Percentiles rank a stretch among this genome's conserved stretches.
Evolutionary conservation across 129 eudicot genomes (phyloP).

Genomic region (Silybum marianum): DNA sequence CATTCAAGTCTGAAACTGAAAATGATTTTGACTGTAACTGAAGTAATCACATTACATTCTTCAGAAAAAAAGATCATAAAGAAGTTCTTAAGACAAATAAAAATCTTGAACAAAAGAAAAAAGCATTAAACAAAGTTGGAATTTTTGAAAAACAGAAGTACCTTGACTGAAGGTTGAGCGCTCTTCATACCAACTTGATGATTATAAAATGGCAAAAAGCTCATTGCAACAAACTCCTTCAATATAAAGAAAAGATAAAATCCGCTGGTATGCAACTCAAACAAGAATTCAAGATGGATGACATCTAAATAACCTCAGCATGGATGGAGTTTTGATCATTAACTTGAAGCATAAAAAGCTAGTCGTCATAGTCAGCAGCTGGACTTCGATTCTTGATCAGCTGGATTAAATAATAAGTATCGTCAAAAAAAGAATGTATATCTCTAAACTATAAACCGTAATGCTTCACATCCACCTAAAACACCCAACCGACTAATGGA

Average conservation of each 20-base stretch:
- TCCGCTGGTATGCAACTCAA: conserved; percentile 27
- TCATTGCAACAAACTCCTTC: conserved; percentile 20
- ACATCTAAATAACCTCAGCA: conserved; percentile 23
- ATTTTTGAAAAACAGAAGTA: conserved; percentile 16
- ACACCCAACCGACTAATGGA: neutral
- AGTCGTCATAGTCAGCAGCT: conserved; percentile 44
- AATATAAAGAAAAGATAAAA: conserved; percentile 24
- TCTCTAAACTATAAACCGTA: neutral
- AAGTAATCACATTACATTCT: neutral
- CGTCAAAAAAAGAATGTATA: neutral
- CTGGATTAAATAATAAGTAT: conserved; percentile 35
- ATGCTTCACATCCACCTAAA: neutral
- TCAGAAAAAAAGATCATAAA: neutral
- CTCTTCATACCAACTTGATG: conserved; percentile 26
- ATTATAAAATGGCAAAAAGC: conserved; percentile 34
- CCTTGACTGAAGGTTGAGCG: conserved; percentile 28
- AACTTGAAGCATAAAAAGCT: conserved; percentile 20
- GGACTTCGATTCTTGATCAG: conserved; percentile 60
- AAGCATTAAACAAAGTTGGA: neutral
- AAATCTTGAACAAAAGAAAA: neutral
- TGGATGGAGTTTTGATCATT: conserved; percentile 19
- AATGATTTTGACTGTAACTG: neutral
- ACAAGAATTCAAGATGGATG: conserved; percentile 26
- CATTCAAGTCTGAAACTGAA: conserved; percentile 18
- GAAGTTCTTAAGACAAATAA: neutral